Percentiles rank a stretch among this genome's conserved stretches.
Evolutionary conservation across 768 basidiomycete genomes (phyloP).

Genomic region (Piloderma croceum): DNA sequence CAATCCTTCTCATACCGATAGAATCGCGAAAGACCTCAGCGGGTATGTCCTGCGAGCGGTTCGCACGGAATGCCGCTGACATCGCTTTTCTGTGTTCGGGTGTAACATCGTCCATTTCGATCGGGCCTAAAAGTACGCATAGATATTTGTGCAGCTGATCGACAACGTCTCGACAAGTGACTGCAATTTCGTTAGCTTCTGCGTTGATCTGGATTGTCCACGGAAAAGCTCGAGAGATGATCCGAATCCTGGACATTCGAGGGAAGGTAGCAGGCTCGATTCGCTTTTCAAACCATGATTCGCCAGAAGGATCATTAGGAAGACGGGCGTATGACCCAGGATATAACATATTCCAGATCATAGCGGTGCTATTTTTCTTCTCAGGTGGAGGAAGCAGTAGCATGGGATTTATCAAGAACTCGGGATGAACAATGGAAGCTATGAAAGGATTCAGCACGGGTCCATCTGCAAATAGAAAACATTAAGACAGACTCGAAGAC

Average conservation of each 20-base stretch:
- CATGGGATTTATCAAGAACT: neutral
- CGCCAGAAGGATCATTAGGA: neutral
- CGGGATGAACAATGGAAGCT: neutral
- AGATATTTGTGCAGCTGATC: neutral
- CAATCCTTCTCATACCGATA: neutral
- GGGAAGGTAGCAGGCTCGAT: neutral
- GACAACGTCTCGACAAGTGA: neutral
- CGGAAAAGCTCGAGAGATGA: neutral
- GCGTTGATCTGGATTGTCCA: neutral
- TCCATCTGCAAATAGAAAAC: too few species aligned
- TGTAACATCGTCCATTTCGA: neutral
- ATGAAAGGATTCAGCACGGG: neutral
- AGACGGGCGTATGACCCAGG: neutral
- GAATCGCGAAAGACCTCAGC: too few species aligned
- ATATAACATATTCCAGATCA: neutral
- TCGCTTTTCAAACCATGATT: neutral
- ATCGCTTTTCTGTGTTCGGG: neutral
- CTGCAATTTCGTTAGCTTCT: neutral
- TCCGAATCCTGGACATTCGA: neutral
- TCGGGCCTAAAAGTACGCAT: neutral
- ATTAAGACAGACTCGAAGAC: too few species aligned
- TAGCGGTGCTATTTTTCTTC: neutral
- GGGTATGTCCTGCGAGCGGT: too few species aligned
- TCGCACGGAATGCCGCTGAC: neutral
- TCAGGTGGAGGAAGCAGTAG: neutral